phyloP scores from a whole-genome alignment of 345 rosid species.

The Clarkia xantiana region DNA sequence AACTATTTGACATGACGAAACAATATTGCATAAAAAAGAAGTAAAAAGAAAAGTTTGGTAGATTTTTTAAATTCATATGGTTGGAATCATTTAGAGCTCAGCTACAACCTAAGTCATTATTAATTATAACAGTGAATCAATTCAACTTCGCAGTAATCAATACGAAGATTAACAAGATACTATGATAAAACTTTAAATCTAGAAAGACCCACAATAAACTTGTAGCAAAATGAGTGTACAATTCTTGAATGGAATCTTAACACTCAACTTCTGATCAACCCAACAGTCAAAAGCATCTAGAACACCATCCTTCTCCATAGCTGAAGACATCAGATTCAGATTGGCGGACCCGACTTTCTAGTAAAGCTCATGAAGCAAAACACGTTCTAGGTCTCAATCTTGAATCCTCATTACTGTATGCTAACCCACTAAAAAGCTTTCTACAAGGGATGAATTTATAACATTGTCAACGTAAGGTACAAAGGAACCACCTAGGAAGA shows the following conservation, averaged over 20 bases:
- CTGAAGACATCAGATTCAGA: no score
- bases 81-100: background rate
- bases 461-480: slow-evolving; percentile 19
- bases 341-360: slow-evolving; percentile 6
- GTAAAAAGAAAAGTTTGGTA: background rate
- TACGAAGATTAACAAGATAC: no score
- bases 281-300: slow-evolving; percentile 33
- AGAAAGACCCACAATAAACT: background rate
- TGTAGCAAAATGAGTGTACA: slow-evolving; percentile 27
- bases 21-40: no score
- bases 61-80: background rate
- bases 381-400: slow-evolving; percentile 67
- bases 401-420: slow-evolving; percentile 31
- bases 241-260: slow-evolving; percentile 49
- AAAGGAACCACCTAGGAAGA: slow-evolving; percentile 16
- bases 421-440: slow-evolving; percentile 33
- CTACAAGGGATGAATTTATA: slow-evolving; percentile 58
- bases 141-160: no score
- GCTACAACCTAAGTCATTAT: background rate
- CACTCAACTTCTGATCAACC: slow-evolving; percentile 54
- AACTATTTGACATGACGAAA: background rate
- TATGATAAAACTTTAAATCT: background rate
- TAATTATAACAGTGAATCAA: no score
- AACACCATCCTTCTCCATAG: no score
- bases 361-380: slow-evolving; percentile 12